Base-by-base conservation (phyloP, 495 filamentous ascomycete species). In the Sporormia fimetaria region DNA sequence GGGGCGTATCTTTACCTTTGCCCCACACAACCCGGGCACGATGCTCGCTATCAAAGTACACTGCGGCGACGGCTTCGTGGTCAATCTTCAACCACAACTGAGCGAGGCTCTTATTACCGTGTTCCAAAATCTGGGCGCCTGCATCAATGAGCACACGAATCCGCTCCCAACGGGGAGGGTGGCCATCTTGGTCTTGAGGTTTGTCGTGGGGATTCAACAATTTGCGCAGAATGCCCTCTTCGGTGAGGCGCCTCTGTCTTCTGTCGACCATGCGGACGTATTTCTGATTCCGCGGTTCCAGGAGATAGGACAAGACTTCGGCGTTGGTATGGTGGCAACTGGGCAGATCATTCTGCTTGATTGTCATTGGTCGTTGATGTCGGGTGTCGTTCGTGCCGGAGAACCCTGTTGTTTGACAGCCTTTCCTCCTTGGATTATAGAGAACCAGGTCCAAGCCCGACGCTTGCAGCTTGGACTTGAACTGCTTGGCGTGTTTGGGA, bases 381-480 rank as follows among this genome's bases (percentile, higher is more conserved):
- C 65, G 55, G 32, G 61, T 65, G 44, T 75, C 70, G 30, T 74
- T 74, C 0, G 71, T 74, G 0, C 71, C 71, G 28, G 65, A 69
- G 48, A 75, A 75, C 2, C 71, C 71, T 0, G 71, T 73, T 0
- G 70, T 72, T 16, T 30, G 17, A 16, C 31, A 20, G 3, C 21
- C 31, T 4, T 34, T 18, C 21, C 27, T 21, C 3, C 31, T 28
- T 0, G 35, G 12, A 9, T 31, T 14, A 35, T 20, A 30, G 1
- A 38, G 18, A 0, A 69, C 67, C 12, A 74, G 58, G 42, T 75
- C 71, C 71, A 69, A 75, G 0, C 70, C 63, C 17, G 61, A 70
- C 2, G 68, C 63, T 37, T 71, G 67, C 9, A 75, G 42, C 48
- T 74, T 75, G 12, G 60, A 48, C n/a, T 60, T 46, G 41, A 74